Conservation (phyloP, 306 rosid genomes). For the Corylus americana region DNA sequence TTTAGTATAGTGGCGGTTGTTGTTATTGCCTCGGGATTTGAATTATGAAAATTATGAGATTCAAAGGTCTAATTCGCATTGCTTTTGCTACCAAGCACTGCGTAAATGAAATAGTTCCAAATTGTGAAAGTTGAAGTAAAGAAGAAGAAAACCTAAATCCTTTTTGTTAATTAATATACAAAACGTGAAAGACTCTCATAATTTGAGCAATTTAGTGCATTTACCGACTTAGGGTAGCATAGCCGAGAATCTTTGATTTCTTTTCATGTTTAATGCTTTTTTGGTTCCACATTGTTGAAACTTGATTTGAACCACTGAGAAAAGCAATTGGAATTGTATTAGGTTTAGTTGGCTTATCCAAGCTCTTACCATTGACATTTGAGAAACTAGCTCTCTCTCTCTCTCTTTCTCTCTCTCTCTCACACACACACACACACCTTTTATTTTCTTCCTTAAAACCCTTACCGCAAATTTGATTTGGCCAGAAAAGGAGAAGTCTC, state of each 20-base stretch:
- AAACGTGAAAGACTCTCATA: neutral
- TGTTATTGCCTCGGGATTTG: neutral
- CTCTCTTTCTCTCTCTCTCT: no score
- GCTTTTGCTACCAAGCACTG: neutral
- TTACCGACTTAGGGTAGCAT: neutral
- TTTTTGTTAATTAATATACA: neutral
- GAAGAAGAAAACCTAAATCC: neutral
- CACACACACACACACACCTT: neutral
- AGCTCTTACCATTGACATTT: neutral
- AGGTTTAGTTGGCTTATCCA: conserved; percentile 22
- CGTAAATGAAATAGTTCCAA: neutral
- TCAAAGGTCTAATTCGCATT: neutral
- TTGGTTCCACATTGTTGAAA: neutral
- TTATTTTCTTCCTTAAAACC: neutral
- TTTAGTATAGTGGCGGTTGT: neutral
- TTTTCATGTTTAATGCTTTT: neutral
- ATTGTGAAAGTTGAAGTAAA: neutral
- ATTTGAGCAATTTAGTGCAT: neutral
- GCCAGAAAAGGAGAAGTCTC: conserved; percentile 96
- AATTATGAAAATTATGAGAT: neutral
- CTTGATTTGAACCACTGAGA: conserved; percentile 6
- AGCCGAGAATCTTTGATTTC: neutral
- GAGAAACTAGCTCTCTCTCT: neutral
- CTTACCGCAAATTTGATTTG: conserved; percentile 28
- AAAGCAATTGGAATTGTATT: conserved; percentile 26